These are phyloP conservation scores for Peterozyma xylosa DNA, from an alignment of 805 yeast species.

Conservation along the genomic window DNA sequence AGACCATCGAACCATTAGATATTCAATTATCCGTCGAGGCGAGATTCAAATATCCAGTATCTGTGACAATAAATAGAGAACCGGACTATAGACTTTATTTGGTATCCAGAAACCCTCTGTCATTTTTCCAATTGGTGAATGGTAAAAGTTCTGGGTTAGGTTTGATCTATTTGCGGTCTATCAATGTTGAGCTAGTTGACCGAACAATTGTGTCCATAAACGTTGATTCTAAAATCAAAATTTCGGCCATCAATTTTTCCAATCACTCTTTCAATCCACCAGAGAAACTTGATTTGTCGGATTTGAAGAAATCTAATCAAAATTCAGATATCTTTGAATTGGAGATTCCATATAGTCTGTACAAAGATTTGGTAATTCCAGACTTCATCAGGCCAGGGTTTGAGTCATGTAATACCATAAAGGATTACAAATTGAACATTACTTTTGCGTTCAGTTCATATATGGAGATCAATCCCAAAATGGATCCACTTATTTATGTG, in stretches of 20 bases:
- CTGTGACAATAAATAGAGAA: conserved; percentile 33
- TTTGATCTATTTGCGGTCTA: conserved; percentile 31
- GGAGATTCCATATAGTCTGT: conserved; percentile 34
- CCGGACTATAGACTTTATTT: conserved; percentile 17
- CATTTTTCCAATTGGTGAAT: conserved; percentile 23
- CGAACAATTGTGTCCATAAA: conserved; percentile 21
- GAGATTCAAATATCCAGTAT: conserved; percentile 40
- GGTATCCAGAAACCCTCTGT: conserved; percentile 14
- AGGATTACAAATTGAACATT: conserved; percentile 32
- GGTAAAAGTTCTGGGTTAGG: conserved; percentile 42
- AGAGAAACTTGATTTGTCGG: conserved; percentile 18
- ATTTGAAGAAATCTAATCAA: conserved; percentile 8
- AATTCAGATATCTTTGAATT: conserved; percentile 26
- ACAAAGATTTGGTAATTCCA: conserved; percentile 35
- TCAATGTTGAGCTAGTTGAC: conserved; percentile 24
- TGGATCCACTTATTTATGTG: conserved; percentile 6
- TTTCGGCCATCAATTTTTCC: conserved; percentile 5
- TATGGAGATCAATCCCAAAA: conserved; percentile 1
- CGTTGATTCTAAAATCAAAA: conserved; percentile 8
- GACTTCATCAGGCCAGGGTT: conserved; percentile 46
- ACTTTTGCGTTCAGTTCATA: conserved; percentile 21
- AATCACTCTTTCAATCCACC: conserved; percentile 13
- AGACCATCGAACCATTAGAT: conserved; percentile 19
- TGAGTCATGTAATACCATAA: conserved; percentile 43
- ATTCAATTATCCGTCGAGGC: conserved; percentile 40